Conservation (phyloP, 139 green algal genomes). For the Picochlorum costavermella region DNA sequence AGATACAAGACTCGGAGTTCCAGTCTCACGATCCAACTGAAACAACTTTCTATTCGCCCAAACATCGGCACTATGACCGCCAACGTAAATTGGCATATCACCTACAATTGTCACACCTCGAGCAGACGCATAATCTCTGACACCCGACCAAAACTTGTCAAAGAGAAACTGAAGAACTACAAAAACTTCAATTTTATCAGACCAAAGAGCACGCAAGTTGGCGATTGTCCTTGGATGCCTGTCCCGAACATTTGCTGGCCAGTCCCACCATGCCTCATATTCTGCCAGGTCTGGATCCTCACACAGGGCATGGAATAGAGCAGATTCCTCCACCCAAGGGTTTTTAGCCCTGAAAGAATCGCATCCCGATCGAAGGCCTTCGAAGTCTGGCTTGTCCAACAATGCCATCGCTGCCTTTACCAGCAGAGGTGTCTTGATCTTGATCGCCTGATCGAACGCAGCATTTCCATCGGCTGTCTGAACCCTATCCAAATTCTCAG, state of each 20-base stretch:
- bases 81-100: constrained; percentile 99
- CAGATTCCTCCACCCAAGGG: constrained; percentile 84
- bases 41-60: constrained; percentile 85
- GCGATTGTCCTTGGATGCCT: constrained; percentile 25
- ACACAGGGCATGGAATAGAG: constrained; percentile 70
- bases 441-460: constrained; percentile 14
- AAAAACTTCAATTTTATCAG: constrained; percentile 73
- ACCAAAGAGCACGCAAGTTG: constrained; percentile 34
- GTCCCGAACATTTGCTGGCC: constrained; percentile 60
- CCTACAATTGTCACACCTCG: constrained; percentile 80
- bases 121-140: constrained; percentile 81
- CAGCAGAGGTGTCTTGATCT: constrained; percentile 61
- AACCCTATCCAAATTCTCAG: constrained; percentile 18
- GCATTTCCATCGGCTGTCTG: constrained; percentile 12
- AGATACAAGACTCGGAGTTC: constrained; percentile 32
- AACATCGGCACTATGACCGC: constrained; percentile 85
- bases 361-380: constrained; percentile 34
- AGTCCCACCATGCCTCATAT: constrained; percentile 83
- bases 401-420: constrained; percentile 54
- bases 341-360: constrained; percentile 45
- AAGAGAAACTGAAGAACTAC: constrained; percentile 92
- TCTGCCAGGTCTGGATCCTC: constrained; percentile 22
- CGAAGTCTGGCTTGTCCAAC: constrained; percentile 32
- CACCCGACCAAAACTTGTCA: constrained; percentile 80
- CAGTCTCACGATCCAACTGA: constrained; percentile 36